Evolutionary conservation across 805 yeast species (phyloP).

Genomic region (Yamadazyma nakazawae): DNA sequence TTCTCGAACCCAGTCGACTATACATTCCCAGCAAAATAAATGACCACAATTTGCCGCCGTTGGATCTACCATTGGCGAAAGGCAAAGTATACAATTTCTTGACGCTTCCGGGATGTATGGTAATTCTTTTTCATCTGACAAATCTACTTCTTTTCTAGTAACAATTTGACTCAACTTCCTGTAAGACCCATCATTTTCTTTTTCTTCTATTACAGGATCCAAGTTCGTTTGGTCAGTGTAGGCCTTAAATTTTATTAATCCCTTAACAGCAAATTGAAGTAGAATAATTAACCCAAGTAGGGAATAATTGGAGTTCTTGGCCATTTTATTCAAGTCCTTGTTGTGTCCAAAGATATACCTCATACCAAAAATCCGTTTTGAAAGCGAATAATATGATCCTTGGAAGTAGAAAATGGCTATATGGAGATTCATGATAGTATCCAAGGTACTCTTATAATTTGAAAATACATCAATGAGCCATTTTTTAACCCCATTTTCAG

Average conservation of each 20-base stretch:
- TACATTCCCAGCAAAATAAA: slow-evolving; percentile 88
- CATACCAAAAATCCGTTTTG: slow-evolving; percentile 75
- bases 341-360: slow-evolving; percentile 73
- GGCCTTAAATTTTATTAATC: slow-evolving; percentile 30
- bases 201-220: slow-evolving; percentile 7
- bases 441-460: slow-evolving; percentile 47
- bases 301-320: slow-evolving; percentile 63
- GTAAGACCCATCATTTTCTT: slow-evolving; percentile 10
- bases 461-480: slow-evolving; percentile 23
- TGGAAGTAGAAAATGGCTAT: slow-evolving; percentile 77
- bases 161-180: slow-evolving; percentile 8
- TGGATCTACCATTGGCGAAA: slow-evolving; percentile 77
- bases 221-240: slow-evolving; percentile 17
- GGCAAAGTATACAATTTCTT: slow-evolving; percentile 80
- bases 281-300: slow-evolving; percentile 64
- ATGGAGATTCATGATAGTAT: slow-evolving; percentile 62
- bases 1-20: slow-evolving; percentile 85
- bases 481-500: slow-evolving; percentile 4
- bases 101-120: slow-evolving; percentile 70
- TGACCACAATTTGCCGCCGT: slow-evolving; percentile 90
- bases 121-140: slow-evolving; percentile 54
- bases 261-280: slow-evolving; percentile 49
- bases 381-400: slow-evolving; percentile 77
- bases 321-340: slow-evolving; percentile 39
- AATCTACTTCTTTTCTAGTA: slow-evolving; percentile 25